These are phyloP conservation scores for Gastrolobium bilobum DNA, from an alignment of 306 rosid genomes.

Conservation along the genomic window DNA sequence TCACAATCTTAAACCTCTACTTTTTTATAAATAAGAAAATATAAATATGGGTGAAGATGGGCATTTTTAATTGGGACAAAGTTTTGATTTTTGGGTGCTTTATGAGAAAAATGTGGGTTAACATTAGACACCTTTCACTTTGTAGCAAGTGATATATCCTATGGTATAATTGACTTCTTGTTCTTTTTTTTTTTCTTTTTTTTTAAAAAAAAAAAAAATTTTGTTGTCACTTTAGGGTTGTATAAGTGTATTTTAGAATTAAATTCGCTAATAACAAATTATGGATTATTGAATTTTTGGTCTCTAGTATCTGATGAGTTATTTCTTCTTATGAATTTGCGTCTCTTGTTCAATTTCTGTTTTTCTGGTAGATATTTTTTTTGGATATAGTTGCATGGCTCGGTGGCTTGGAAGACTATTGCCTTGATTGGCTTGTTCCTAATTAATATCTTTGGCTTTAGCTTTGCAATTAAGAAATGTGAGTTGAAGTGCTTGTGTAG, in stretches of 20 bases:
- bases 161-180: not conserved
- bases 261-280: not conserved
- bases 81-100: not conserved
- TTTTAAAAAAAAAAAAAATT: not conserved
- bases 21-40: too few species aligned
- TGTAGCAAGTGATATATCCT: not conserved
- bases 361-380: not conserved
- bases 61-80: not conserved
- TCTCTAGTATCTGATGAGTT: not conserved
- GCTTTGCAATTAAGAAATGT: slow-evolving; percentile 9
- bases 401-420: not conserved
- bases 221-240: not conserved
- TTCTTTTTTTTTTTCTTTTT: too few species aligned
- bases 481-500: not conserved
- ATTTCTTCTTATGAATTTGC: not conserved
- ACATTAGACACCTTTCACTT: not conserved
- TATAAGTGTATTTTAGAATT: not conserved
- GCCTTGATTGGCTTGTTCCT: slow-evolving; percentile 10
- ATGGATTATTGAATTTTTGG: not conserved
- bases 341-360: not conserved
- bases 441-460: not conserved
- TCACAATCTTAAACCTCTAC: not conserved
- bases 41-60: too few species aligned
- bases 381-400: not conserved
- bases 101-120: not conserved